Evolutionary conservation across 306 rosid species (phyloP).

Genomic region (Prunus campanulata): DNA sequence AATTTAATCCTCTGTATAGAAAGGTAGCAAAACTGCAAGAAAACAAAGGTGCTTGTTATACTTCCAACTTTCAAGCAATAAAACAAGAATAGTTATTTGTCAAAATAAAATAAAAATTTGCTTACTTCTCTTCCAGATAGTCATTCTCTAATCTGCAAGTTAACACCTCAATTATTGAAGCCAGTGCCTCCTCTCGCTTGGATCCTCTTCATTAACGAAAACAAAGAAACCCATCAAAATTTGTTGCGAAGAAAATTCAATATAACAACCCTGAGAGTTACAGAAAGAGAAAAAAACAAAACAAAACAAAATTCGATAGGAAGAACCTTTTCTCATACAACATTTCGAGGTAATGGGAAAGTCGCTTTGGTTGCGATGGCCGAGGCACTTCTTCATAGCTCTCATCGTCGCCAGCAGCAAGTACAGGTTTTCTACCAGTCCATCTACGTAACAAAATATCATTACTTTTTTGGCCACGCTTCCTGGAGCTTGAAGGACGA

Average conservation of each 20-base stretch:
- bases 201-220: conserved; percentile 22
- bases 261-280: not conserved
- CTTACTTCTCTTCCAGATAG: conserved; percentile 26
- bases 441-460: not conserved
- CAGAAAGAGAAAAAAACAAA: not conserved
- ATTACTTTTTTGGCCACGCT: not conserved
- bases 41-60: not conserved
- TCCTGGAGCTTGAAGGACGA: not conserved
- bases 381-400: not conserved
- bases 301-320: not conserved
- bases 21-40: conserved; percentile 32
- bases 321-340: conserved; percentile 20
- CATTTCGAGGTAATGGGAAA: not conserved
- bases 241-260: not conserved
- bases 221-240: conserved; percentile 4
- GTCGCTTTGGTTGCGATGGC: not conserved
- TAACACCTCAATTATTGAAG: conserved; percentile 7
- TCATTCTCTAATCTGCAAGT: not conserved
- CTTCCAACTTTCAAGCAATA: not conserved
- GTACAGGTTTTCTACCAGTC: not conserved
- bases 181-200: conserved; percentile 28
- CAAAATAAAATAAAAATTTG: not conserved
- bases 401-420: not conserved
- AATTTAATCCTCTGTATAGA: conserved; percentile 16
- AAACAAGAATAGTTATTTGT: not conserved